Evolutionary conservation across 1,284 basidiomycete species (phyloP).

Genomic region (Puccinia horiana): DNA sequence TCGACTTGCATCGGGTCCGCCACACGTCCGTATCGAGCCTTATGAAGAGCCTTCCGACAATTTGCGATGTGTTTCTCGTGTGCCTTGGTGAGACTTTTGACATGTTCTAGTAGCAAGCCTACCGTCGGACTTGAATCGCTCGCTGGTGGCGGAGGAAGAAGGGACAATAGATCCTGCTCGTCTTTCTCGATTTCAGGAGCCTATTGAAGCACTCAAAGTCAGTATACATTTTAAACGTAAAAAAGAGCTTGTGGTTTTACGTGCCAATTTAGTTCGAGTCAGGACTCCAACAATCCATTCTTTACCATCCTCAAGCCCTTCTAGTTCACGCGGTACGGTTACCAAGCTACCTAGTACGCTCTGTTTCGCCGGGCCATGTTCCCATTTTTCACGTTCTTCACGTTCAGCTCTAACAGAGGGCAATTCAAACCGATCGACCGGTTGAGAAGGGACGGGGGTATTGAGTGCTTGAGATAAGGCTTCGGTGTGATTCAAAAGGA

Average conservation of each 20-base stretch:
- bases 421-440: constrained; percentile 43
- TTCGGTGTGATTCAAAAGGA: constrained; percentile 47
- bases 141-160: constrained; percentile 29
- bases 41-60: constrained; percentile 39
- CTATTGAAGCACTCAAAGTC: constrained; percentile 18
- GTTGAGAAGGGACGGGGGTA: constrained; percentile 17
- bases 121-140: constrained; percentile 34
- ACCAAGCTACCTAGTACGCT: constrained; percentile 38
- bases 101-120: constrained; percentile 26
- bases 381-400: constrained; percentile 47
- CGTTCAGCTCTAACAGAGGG: constrained; percentile 40
- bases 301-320: constrained; percentile 46
- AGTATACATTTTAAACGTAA: background rate
- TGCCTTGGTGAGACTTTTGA: constrained; percentile 27
- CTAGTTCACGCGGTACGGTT: constrained; percentile 39
- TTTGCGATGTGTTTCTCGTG: constrained; percentile 43
- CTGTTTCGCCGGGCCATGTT: constrained; percentile 34
- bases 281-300: constrained; percentile 49
- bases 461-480: constrained; percentile 46
- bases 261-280: constrained; percentile 47
- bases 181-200: constrained; percentile 49
- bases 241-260: background rate
- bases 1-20: constrained; percentile 7
- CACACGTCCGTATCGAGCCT: constrained; percentile 33
- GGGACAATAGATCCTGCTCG: constrained; percentile 43